Evolutionary conservation across 176 grass and related monocot species (phyloP), one percentile per base, ranked within the genome.

Genomic region (Rhynchospora breviuscula): DNA sequence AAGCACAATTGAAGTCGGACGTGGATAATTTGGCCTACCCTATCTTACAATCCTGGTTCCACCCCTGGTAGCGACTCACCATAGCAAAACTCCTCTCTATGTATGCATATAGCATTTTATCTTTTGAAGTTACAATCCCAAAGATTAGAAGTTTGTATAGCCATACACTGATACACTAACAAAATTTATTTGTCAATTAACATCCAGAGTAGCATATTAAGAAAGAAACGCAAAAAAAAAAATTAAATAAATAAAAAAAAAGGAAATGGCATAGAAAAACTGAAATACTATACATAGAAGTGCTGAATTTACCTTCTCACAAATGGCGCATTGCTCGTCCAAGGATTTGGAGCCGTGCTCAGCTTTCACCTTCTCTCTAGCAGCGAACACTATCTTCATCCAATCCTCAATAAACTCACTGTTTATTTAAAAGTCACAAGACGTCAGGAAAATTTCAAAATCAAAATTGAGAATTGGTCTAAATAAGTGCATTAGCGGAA

Each of bases 361-460:
- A 45, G 25, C 21, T 83, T 88, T 66, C 23, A 94, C 94, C 53
- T 89, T 92, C 31, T 87, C 85, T 80, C 78, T 94, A 10, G 87
- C 85, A 2, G 66, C 23, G 52, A 85, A 77, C 44, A 88, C 84
- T 10, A 92, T 86, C 85, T 92, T 92, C 26, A 94, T 87, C 88
- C 85, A 97, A 22, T 91, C 87, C 65, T 94, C 88, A 21, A 97
- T 87, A 78, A 86, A 94, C 21, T 89, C 82, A 58, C 92, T 94
- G 68, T 10, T 31, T 62, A 9, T 88, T 53, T 3, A 62, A 10
- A 25, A 90, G 76, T 48, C 10, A 69, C 56, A 43, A 17, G 4
- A 78, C 1, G 64, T n/a, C 2, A 85, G 4, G 4, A 5, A 86
- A 62, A 10, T 19, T 1, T 64, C 10, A 15, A 60, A 59, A 76